Base-by-base conservation (phyloP, 371 early-diverging fungal genomes). In the Actinomortierella ambigua region DNA sequence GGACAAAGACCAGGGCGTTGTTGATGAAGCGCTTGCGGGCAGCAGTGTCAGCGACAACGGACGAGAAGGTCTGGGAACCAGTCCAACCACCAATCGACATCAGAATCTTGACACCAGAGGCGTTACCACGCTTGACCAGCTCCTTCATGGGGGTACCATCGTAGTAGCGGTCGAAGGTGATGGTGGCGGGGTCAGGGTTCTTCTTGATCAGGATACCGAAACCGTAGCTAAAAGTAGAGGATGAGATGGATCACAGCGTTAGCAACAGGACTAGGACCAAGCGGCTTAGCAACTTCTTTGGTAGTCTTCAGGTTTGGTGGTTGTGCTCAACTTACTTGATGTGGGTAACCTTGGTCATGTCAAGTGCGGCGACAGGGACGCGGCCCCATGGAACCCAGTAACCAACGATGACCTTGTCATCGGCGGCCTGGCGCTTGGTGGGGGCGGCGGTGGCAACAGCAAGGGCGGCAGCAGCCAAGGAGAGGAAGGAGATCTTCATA, bases 81-180 rank as follows among this genome's bases (percentile, higher is more conserved):
- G 87, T 88, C 89, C 92, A 93, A 2, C 93, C 93, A 44, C 93
- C 93, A 14, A 93, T 77, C 5, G 92, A 90, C 24, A 89, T 70
- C 22, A 88, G 62, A 24, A 90, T 86, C 55, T 88, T 89, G 54
- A 88, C 85, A n/a, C 80, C 69, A 4, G 68, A 77, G 7, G 77
- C 78, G 51, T 87, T 82, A n/a, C 87, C 87, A 13, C 82, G 48
- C 1, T 63, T 41, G 23, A 84, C 81, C 3, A 86, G 49, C n/a
- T 76, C 76, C 3, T 78, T 81, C 47, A 86, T 65, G 14, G 61
- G 47, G 14, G 63, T 59, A 34, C 77, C 76, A 23, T 77, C 68
- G 59, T 65, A 65, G 68, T 76, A 61, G 34, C 60, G 54, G 47
- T 75, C 68, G 28, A 76, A 53, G 40, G 56, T 60, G 9, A 75